Conservation (phyloP, 176 grass and related monocot genomes). For the Cenchrus americanus region DNA sequence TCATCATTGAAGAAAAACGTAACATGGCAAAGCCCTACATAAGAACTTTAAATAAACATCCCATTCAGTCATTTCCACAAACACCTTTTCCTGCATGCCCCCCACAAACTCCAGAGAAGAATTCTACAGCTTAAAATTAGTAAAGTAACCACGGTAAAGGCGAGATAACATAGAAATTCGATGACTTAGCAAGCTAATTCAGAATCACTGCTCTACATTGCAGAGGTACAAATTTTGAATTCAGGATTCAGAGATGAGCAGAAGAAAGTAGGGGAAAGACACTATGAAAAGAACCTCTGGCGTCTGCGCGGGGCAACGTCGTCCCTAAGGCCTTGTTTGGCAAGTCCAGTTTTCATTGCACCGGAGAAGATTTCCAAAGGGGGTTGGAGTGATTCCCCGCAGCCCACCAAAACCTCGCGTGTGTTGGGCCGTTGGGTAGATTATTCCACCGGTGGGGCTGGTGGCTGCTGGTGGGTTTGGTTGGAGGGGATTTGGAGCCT, state of each 20-base stretch:
- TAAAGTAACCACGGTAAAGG: background rate
- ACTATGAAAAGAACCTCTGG: background rate
- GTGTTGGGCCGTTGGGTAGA: too few relatives aligned
- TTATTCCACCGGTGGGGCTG: too few relatives aligned
- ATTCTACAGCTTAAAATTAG: background rate
- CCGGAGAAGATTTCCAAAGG: too few relatives aligned
- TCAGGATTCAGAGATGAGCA: background rate
- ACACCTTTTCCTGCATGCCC: background rate
- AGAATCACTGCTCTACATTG: background rate
- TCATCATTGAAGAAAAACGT: background rate
- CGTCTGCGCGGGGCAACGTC: too few relatives aligned
- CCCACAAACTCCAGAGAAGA: background rate
- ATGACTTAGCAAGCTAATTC: background rate
- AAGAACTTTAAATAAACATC: background rate
- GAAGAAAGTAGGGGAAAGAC: background rate
- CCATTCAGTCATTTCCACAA: constrained; percentile 1
- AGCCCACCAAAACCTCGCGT: too few relatives aligned
- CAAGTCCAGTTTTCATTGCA: too few relatives aligned
- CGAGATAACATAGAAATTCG: background rate
- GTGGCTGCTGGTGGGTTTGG: too few relatives aligned
- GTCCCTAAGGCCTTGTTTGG: too few relatives aligned
- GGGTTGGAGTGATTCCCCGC: too few relatives aligned
- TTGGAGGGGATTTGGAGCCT: too few relatives aligned
- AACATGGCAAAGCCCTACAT: background rate
- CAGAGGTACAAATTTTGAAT: background rate